A percentile compares a stretch with the other conserved stretches of the same genome.
These are phyloP conservation scores for Magnolia officinalis DNA, from an alignment of 164 flowering plant species.

Conservation along the genomic window DNA sequence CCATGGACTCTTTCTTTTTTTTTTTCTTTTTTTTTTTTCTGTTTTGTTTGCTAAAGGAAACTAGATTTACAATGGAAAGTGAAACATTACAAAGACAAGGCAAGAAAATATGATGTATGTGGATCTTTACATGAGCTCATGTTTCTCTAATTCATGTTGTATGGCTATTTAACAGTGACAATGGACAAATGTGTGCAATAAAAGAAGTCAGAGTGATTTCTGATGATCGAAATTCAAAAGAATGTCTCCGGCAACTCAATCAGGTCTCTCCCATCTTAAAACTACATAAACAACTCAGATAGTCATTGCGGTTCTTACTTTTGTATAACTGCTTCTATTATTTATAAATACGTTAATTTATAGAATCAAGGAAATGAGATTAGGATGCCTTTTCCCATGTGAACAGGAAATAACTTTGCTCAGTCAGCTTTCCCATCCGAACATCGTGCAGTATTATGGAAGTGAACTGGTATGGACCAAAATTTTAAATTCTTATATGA, in stretches of 20 bases:
- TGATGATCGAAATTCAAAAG: constrained; percentile 78
- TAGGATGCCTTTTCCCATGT: constrained; percentile 11
- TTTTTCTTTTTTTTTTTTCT: neutral
- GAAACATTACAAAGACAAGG: neutral
- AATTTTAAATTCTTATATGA: neutral
- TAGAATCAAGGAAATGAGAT: neutral
- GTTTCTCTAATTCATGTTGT: neutral
- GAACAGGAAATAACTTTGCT: constrained; percentile 82
- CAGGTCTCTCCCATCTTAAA: constrained; percentile 42
- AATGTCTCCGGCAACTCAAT: constrained; percentile 78
- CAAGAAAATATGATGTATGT: neutral
- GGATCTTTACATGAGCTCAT: neutral
- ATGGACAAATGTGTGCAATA: constrained; percentile 92
- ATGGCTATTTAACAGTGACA: constrained; percentile 48
- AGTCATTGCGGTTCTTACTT: neutral
- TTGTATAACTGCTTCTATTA: neutral
- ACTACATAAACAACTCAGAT: neutral
- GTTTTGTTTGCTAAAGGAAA: neutral
- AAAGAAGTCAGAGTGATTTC: constrained; percentile 77
- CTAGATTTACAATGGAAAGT: neutral
- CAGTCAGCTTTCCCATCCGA: constrained; percentile 78
- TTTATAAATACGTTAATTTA: neutral
- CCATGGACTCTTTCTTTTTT: neutral
- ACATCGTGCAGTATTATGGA: constrained; percentile 85
- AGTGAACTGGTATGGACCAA: constrained; percentile 68